These are phyloP conservation scores for Danielia reshetovae DNA, from an alignment of 805 yeast species.

Conservation along the genomic window DNA sequence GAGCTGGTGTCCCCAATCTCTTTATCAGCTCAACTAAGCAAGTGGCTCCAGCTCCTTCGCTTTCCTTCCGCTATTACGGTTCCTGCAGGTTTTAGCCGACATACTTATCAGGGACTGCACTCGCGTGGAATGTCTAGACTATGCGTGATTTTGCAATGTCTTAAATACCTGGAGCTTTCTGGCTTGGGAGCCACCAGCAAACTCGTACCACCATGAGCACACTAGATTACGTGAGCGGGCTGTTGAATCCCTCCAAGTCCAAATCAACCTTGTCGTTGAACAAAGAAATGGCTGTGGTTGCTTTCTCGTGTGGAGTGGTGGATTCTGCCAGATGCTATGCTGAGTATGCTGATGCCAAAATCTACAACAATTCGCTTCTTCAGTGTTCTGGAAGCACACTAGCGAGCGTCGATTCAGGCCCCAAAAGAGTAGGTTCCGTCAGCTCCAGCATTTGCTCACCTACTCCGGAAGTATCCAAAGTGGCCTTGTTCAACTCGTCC, in stretches of 20 bases:
- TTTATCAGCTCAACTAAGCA: too few relatives aligned
- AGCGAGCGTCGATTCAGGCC: slow-evolving; percentile 3
- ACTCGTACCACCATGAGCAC: slow-evolving; percentile 1
- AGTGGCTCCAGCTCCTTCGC: too few relatives aligned
- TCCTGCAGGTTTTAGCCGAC: too few relatives aligned
- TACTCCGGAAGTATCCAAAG: neutral
- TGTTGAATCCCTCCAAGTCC: slow-evolving; percentile 2
- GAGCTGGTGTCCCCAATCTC: too few relatives aligned
- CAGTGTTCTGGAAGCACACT: slow-evolving; percentile 7
- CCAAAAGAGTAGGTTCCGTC: too few relatives aligned
- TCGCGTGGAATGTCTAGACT: neutral
- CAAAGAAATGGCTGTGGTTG: slow-evolving; percentile 5
- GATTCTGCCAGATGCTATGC: neutral
- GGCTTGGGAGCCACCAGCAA: too few relatives aligned
- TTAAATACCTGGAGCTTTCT: too few relatives aligned
- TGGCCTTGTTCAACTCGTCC: slow-evolving; percentile 5
- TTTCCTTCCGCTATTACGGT: too few relatives aligned
- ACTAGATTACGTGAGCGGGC: neutral
- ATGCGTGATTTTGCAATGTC: neutral
- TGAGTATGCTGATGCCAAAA: neutral
- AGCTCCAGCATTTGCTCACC: neutral
- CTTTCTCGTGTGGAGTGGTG: neutral
- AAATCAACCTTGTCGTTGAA: slow-evolving; percentile 6
- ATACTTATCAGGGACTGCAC: neutral
- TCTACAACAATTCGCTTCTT: neutral